These are phyloP conservation scores for Cladophialophora bantiana DNA, from an alignment of 2,329 filamentous ascomycete genomes.

Conservation along the genomic window DNA sequence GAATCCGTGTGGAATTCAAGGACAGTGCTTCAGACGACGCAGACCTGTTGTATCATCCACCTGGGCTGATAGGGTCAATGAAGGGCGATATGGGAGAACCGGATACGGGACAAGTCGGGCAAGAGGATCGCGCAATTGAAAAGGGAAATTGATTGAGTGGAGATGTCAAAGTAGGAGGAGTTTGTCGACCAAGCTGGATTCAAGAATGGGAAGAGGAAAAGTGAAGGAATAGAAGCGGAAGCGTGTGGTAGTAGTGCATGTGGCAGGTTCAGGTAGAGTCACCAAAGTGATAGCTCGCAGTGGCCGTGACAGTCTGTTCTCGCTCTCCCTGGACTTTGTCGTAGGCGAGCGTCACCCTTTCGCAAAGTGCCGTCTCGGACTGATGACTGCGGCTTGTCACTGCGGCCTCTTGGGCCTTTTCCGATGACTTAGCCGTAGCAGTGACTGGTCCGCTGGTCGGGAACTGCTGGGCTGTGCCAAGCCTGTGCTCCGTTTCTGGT, in stretches of 20 bases:
- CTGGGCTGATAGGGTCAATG: conserved; percentile 12
- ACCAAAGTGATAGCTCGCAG: neutral
- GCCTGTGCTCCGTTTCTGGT: neutral
- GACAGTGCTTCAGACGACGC: conserved; percentile 8
- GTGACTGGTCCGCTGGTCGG: neutral
- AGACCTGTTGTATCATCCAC: conserved; percentile 7
- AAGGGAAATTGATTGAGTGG: conserved; percentile 4
- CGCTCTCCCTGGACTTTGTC: neutral
- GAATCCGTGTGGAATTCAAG: neutral
- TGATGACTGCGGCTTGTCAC: neutral
- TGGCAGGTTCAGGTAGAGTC: neutral
- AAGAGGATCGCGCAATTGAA: conserved; percentile 22
- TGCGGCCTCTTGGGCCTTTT: neutral
- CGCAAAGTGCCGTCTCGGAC: neutral
- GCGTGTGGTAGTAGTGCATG: neutral
- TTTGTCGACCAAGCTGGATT: neutral
- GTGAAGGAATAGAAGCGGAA: conserved; percentile 7
- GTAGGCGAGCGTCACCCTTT: conserved; percentile 1
- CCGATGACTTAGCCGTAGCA: conserved; percentile 6
- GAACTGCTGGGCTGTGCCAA: conserved; percentile 1
- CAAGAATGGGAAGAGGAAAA: conserved; percentile 7
- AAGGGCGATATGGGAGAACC: conserved; percentile 14
- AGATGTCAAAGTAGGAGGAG: conserved; percentile 7
- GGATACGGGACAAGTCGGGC: conserved; percentile 31
- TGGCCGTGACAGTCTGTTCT: neutral